Evolutionary conservation across 192 early-diverging fungal species (phyloP).

Genomic region (Coemansia javaensis): DNA sequence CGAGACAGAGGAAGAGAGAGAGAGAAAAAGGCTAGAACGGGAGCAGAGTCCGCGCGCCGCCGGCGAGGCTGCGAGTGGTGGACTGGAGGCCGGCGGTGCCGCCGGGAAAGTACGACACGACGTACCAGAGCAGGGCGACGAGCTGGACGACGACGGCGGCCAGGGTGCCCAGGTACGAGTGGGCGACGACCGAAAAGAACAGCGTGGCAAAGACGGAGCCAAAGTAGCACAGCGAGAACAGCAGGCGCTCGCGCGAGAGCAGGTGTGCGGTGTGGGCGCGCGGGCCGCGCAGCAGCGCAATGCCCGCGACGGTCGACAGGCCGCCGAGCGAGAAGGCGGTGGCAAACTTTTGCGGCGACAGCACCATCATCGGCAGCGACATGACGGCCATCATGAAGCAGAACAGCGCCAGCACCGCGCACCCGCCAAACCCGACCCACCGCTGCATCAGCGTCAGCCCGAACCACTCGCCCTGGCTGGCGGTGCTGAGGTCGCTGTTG

Average conservation of each 20-base stretch:
- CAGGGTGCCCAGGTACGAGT: constrained; percentile 73
- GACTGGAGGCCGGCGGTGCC: constrained; percentile 57
- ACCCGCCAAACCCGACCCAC: constrained; percentile 49
- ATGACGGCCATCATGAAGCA: constrained; percentile 55
- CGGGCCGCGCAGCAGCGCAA: constrained; percentile 80
- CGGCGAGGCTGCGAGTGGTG: constrained; percentile 45
- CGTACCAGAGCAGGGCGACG: constrained; percentile 74
- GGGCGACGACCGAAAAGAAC: constrained; percentile 70
- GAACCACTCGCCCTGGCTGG: constrained; percentile 49
- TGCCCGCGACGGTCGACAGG: constrained; percentile 30
- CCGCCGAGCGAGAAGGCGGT: constrained; percentile 73
- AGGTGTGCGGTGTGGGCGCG: constrained; percentile 75
- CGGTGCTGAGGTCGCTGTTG: constrained; percentile 1
- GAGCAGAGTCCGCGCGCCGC: constrained; percentile 39
- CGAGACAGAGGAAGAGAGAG: too few species aligned
- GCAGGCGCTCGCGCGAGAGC: constrained; percentile 68
- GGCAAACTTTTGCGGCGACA: constrained; percentile 72
- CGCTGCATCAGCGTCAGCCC: constrained; percentile 49
- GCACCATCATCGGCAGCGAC: constrained; percentile 57
- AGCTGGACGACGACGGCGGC: constrained; percentile 74
- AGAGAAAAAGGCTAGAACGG: constrained; percentile 15
- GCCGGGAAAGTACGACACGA: constrained; percentile 80
- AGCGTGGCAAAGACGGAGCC: constrained; percentile 80
- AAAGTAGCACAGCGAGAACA: constrained; percentile 77
- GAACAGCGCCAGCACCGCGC: constrained; percentile 46